These are phyloP conservation scores for Ormosia emarginata DNA, from an alignment of 306 rosid genomes.

Conservation along the genomic window DNA sequence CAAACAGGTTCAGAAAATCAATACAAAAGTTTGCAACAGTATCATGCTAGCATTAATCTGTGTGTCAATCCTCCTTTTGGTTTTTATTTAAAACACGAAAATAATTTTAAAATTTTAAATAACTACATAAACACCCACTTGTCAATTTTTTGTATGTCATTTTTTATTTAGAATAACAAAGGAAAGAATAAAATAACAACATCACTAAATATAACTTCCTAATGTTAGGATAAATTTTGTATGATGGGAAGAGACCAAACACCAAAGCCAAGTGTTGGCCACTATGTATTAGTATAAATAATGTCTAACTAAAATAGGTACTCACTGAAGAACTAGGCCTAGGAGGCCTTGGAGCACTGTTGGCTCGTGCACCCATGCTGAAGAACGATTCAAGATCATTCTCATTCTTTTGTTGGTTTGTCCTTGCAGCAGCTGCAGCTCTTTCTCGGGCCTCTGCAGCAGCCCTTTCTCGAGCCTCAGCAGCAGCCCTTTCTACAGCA, in stretches of 20 bases:
- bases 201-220: background rate
- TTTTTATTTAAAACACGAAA: conserved; percentile 11
- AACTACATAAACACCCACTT: background rate
- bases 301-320: conserved; percentile 22
- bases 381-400: conserved; percentile 85
- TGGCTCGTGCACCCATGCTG: conserved; percentile 58
- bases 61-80: background rate
- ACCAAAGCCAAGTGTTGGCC: background rate
- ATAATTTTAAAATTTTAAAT: background rate
- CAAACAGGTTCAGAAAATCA: conserved; percentile 22
- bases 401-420: conserved; percentile 72
- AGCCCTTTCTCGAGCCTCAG: conserved; percentile 86
- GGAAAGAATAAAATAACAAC: background rate
- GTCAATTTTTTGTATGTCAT: background rate
- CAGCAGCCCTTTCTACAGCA: conserved; percentile 84
- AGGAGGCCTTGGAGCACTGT: conserved; percentile 91
- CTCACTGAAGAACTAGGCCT: conserved; percentile 79
- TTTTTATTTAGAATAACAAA: background rate
- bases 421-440: conserved; percentile 81
- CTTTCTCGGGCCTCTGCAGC: conserved; percentile 70
- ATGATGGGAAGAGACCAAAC: conserved; percentile 5
- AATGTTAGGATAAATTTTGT: background rate
- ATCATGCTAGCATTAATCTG: background rate
- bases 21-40: background rate
- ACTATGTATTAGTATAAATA: background rate